phyloP scores from a whole-genome alignment of 2,329 filamentous ascomycete species.

The Exophiala lecanii-corni region DNA sequence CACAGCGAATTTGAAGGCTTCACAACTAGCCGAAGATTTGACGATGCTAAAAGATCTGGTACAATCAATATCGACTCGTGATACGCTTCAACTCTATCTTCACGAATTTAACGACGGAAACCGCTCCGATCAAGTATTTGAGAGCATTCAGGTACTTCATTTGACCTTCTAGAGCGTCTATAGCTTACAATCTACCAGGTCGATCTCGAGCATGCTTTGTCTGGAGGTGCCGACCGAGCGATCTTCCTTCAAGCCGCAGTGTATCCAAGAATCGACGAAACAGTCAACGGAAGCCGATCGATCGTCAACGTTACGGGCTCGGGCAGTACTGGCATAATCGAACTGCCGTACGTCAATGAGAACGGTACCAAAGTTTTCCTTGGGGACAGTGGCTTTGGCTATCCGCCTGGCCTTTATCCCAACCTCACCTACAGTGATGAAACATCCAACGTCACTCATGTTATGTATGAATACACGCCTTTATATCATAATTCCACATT shows the following conservation, averaged over 20 bases:
- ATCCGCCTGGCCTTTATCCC: constrained; percentile 67
- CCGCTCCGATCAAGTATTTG: constrained; percentile 34
- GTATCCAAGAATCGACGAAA: constrained; percentile 63
- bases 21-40: constrained; percentile 72
- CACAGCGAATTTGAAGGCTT: constrained; percentile 79
- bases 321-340: constrained; percentile 37
- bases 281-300: constrained; percentile 41
- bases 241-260: constrained; percentile 62
- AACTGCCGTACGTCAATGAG: constrained; percentile 55
- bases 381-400: constrained; percentile 60
- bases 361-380: constrained; percentile 59
- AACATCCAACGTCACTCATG: constrained; percentile 31
- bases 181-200: constrained; percentile 4
- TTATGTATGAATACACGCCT: constrained; percentile 36
- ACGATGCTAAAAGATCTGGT: constrained; percentile 71
- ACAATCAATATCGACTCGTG: constrained; percentile 62
- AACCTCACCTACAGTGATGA: constrained; percentile 61
- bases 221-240: constrained; percentile 57
- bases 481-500: constrained; percentile 52
- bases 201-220: constrained; percentile 56
- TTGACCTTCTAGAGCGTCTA: no score
- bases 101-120: constrained; percentile 49
- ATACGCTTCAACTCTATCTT: constrained; percentile 50
- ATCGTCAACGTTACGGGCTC: constrained; percentile 60
- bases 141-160: constrained; percentile 11